These are phyloP conservation scores for Colletotrichum neosansevieriae DNA, from an alignment of 2,329 filamentous ascomycete genomes.

Conservation along the genomic window DNA sequence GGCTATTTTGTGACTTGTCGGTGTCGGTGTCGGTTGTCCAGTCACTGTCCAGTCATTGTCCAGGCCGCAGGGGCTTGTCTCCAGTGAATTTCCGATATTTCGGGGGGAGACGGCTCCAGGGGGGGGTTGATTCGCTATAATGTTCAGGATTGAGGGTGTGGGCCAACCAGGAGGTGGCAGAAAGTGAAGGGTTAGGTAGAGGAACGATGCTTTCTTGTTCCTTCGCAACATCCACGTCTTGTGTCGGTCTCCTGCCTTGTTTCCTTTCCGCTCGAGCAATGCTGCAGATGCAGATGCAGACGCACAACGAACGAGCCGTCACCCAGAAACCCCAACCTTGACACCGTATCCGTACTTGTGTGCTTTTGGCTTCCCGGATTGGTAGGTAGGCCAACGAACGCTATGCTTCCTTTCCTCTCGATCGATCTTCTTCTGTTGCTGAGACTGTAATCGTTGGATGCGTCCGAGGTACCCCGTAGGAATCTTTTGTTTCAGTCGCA, in stretches of 20 bases:
- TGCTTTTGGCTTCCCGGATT: too few species aligned
- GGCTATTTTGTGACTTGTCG: conserved; percentile 4
- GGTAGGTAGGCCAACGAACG: conserved; percentile 34
- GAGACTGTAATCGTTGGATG: conserved; percentile 32
- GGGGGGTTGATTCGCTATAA: conserved; percentile 28
- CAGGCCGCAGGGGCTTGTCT: conserved; percentile 24
- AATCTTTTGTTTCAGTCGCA: conserved; percentile 31
- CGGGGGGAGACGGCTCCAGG: conserved; percentile 31
- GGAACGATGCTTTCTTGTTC: conserved; percentile 28
- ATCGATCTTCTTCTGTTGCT: conserved; percentile 16
- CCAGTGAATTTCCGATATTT: conserved; percentile 39
- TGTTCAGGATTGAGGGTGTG: conserved; percentile 18
- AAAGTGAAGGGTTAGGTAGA: not conserved
- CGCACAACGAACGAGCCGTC: conserved; percentile 5
- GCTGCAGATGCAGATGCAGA: not conserved
- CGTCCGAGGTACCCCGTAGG: conserved; percentile 29
- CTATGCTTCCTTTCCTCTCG: conserved; percentile 21
- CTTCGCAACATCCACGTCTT: too few species aligned
- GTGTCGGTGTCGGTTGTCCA: conserved; percentile 39
- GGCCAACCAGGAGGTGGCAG: conserved; percentile 31
- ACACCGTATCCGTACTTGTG: not conserved
- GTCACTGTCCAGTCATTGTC: conserved; percentile 17
- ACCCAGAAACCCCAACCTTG: conserved; percentile 10
- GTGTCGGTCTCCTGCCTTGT: conserved; percentile 3
- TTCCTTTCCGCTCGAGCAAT: conserved; percentile 16